Evolutionary conservation across 2,329 filamentous ascomycete species (phyloP).

Genomic region (Paraphoma chrysanthemicola): DNA sequence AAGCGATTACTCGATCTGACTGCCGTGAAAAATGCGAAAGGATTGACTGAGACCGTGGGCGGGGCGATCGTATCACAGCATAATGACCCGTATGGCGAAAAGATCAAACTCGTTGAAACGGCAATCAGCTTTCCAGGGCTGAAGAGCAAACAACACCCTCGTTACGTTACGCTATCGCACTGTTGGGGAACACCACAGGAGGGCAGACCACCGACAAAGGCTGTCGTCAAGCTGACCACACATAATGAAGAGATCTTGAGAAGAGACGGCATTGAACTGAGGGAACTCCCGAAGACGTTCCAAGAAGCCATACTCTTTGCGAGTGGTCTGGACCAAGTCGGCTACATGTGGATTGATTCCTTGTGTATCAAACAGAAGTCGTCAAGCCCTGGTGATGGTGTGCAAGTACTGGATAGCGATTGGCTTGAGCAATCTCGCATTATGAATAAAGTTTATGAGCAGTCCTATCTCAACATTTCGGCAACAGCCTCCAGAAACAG

Average conservation of each 20-base stretch:
- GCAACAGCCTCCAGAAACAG: constrained; percentile 24
- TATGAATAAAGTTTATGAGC: constrained; percentile 22
- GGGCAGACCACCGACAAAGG: background rate
- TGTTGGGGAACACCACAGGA: constrained; percentile 13
- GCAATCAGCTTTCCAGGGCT: too few species aligned
- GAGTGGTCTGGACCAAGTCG: constrained; percentile 5
- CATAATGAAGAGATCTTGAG: constrained; percentile 1
- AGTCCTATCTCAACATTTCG: constrained; percentile 31
- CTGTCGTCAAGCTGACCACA: constrained; percentile 4
- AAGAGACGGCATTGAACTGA: constrained; percentile 7
- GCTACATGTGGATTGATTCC: constrained; percentile 24
- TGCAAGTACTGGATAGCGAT: constrained; percentile 9
- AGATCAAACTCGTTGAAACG: background rate
- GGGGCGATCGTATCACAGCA: constrained; percentile 7
- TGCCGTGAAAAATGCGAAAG: background rate
- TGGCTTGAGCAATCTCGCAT: constrained; percentile 20
- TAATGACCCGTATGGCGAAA: background rate
- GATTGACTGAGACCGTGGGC: background rate
- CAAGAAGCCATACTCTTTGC: constrained; percentile 16
- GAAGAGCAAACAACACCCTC: background rate
- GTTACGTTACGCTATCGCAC: constrained; percentile 18
- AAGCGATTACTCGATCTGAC: constrained; percentile 9
- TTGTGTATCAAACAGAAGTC: constrained; percentile 10
- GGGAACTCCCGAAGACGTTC: constrained; percentile 16
- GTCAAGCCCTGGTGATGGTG: background rate